Conservation (phyloP, 176 grass and related monocot species). For the Hordeum vulgare region DNA sequence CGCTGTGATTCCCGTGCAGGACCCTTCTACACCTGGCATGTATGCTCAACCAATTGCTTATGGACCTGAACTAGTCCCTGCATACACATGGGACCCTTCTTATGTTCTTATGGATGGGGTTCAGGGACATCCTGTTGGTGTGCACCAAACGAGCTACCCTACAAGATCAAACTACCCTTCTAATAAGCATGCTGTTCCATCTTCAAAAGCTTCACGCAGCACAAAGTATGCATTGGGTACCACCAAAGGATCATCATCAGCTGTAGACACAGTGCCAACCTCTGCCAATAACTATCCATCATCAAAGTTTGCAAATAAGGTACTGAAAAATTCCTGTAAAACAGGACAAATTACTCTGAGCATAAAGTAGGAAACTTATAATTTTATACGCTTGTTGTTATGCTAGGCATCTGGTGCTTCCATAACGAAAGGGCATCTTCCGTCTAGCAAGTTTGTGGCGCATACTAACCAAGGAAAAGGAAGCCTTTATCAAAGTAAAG, state of each 20-base stretch:
- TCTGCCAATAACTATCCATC: constrained; percentile 18
- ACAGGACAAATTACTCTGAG: background rate
- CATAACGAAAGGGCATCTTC: constrained; percentile 55
- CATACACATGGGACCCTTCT: constrained; percentile 67
- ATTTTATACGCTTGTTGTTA: constrained; percentile 23
- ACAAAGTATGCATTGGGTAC: constrained; percentile 31
- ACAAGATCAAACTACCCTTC: constrained; percentile 37
- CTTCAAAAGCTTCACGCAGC: constrained; percentile 29
- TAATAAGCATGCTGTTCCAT: constrained; percentile 35
- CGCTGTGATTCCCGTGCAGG: constrained; percentile 34
- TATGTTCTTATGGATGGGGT: constrained; percentile 55
- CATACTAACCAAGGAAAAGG: constrained; percentile 57
- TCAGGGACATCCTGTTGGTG: constrained; percentile 50
- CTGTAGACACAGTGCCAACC: constrained; percentile 27
- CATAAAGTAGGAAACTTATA: constrained; percentile 11
- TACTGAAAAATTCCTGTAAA: constrained; percentile 36
- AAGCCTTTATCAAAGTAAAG: constrained; percentile 39
- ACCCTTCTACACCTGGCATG: constrained; percentile 33
- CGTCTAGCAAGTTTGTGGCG: constrained; percentile 34
- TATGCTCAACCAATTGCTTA: constrained; percentile 54
- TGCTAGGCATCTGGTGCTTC: constrained; percentile 51
- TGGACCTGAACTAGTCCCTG: constrained; percentile 51
- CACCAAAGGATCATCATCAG: constrained; percentile 56
- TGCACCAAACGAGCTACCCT: constrained; percentile 43
- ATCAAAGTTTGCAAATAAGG: constrained; percentile 59